phyloP scores from a whole-genome alignment of 768 basidiomycete genomes.

The Kwoniella dejecticola region DNA sequence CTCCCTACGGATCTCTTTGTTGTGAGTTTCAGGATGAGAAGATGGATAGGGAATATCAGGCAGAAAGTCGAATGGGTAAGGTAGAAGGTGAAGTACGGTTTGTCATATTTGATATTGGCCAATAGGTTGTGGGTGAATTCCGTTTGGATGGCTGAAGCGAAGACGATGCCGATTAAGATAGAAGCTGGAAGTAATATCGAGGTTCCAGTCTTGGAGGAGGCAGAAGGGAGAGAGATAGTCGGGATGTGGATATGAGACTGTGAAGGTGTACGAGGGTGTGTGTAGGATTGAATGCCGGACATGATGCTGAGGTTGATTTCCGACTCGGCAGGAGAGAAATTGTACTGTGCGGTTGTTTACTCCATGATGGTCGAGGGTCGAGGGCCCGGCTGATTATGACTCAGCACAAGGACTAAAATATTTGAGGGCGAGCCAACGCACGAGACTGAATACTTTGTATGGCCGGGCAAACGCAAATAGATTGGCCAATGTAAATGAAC shows the following conservation, averaged over 20 bases:
- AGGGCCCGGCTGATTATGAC: no score
- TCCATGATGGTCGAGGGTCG: no score
- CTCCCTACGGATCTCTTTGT: constrained; percentile 56
- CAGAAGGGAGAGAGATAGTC: constrained; percentile 4
- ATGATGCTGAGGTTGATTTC: background rate
- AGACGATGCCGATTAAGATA: constrained; percentile 46
- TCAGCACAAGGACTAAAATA: no score
- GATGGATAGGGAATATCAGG: constrained; percentile 79
- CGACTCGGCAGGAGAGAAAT: no score
- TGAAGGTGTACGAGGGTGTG: background rate
- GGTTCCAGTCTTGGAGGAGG: background rate
- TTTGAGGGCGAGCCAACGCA: no score
- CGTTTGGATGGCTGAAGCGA: constrained; percentile 49
- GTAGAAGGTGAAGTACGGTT: constrained; percentile 70
- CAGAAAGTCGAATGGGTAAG: constrained; percentile 78
- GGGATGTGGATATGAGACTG: background rate
- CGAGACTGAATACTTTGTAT: no score
- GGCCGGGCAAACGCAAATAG: no score
- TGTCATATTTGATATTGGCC: constrained; percentile 71
- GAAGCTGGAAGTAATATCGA: constrained; percentile 41
- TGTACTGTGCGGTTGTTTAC: no score
- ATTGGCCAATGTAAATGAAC: no score
- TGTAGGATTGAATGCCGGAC: constrained; percentile 5
- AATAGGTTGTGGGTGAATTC: constrained; percentile 66
- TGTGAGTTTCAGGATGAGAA: constrained; percentile 63